A percentile compares a stretch with the other conserved stretches of the same genome.
These are phyloP conservation scores for Pseudoneurospora amorphoporcata DNA, from an alignment of 495 filamentous ascomycete species.

Conservation along the genomic window DNA sequence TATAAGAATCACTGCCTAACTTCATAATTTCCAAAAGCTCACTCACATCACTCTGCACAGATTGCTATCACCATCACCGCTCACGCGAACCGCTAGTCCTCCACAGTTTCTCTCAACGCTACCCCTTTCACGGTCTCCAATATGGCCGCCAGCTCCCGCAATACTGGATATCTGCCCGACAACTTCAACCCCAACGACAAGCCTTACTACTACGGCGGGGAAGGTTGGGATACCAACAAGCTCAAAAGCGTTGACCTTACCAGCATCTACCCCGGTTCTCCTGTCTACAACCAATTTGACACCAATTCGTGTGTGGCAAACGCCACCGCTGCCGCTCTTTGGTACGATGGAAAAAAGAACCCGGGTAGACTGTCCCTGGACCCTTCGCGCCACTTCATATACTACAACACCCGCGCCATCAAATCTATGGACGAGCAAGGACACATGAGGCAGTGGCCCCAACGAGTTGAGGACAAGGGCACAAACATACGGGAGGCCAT, in stretches of 20 bases:
- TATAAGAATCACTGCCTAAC: not conserved
- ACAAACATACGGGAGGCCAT: not conserved
- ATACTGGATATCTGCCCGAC: not conserved
- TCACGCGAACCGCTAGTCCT: not conserved
- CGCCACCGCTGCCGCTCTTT: not conserved
- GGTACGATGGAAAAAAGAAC: not conserved
- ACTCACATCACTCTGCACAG: not conserved
- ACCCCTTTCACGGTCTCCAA: not conserved
- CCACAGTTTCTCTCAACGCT: not conserved
- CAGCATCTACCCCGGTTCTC: not conserved
- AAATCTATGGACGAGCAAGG: not conserved
- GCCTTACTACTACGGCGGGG: not conserved
- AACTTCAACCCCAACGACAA: not conserved
- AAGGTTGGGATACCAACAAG: not conserved
- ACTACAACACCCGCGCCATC: not conserved
- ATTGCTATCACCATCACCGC: not conserved
- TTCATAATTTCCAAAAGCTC: not conserved
- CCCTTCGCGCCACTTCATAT: not conserved
- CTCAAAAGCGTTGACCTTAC: not conserved
- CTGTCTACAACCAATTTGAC: not conserved
- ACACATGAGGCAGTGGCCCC: not conserved
- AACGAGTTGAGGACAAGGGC: not conserved
- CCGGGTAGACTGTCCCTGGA: not conserved
- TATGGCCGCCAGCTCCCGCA: not conserved
- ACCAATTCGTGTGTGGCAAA: not conserved